Conservation (phyloP, 257 asterid genomes). For the Mitragyna speciosa region DNA sequence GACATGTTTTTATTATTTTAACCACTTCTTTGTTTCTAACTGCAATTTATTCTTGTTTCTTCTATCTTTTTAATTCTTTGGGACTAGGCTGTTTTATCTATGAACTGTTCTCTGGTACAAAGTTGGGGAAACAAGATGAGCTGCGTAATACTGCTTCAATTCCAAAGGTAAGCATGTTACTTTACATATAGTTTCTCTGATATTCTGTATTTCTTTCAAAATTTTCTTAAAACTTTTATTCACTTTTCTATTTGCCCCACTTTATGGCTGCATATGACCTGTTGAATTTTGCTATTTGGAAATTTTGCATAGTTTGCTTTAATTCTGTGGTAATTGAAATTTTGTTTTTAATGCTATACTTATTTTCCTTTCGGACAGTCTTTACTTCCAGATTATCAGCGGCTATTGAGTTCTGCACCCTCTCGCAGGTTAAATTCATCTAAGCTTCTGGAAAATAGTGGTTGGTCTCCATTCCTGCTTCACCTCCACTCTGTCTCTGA, state of each 20-base stretch:
- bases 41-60: constrained; percentile 14
- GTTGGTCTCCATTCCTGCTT: constrained; percentile 23
- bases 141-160: constrained; percentile 74
- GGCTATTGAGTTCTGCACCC: constrained; percentile 87
- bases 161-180: constrained; percentile 68
- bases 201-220: constrained; percentile 16
- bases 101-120: constrained; percentile 90
- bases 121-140: constrained; percentile 87
- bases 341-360: constrained; percentile 32
- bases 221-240: constrained; percentile 6
- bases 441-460: constrained; percentile 92
- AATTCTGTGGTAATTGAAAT: constrained; percentile 21
- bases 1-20: neutral
- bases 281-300: constrained; percentile 16
- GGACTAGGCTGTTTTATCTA: constrained; percentile 85
- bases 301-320: constrained; percentile 24
- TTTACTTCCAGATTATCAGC: constrained; percentile 96
- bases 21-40: neutral
- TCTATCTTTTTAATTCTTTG: constrained; percentile 20
- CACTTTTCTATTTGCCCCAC: constrained; percentile 12
- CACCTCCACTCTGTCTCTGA: neutral
- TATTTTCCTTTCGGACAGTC: constrained; percentile 64
- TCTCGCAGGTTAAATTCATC: constrained; percentile 97
- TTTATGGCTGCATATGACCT: neutral
- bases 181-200: neutral